These are phyloP conservation scores for Elaeis oleifera DNA, from an alignment of 202 grass and related monocot species.

Conservation along the genomic window DNA sequence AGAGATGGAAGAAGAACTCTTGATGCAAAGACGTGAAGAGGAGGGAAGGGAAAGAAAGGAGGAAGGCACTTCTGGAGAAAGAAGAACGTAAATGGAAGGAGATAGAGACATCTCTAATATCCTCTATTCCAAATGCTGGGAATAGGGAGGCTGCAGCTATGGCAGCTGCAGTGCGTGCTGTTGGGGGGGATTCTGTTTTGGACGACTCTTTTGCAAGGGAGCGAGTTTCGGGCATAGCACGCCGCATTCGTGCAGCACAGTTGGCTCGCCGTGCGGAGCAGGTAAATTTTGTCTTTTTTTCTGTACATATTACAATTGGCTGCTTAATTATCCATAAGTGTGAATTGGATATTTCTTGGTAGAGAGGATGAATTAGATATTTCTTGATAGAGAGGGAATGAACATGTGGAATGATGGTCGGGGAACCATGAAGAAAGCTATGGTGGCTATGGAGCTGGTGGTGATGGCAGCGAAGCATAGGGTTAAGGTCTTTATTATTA, in stretches of 20 bases:
- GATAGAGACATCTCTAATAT: constrained; percentile 85
- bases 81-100: constrained; percentile 99
- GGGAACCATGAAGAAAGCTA: too few relatives aligned
- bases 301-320: background rate
- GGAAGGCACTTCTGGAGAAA: constrained; percentile 82
- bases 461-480: too few relatives aligned
- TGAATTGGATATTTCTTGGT: too few relatives aligned
- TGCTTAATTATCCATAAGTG: too few relatives aligned
- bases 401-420: too few relatives aligned
- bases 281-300: constrained; percentile 33
- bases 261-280: constrained; percentile 82
- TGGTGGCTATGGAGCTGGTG: too few relatives aligned
- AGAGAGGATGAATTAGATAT: too few relatives aligned
- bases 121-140: constrained; percentile 90
- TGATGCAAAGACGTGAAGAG: constrained; percentile 97
- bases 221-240: constrained; percentile 72
- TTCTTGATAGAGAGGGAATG: too few relatives aligned
- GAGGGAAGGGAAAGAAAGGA: constrained; percentile 98
- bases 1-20: constrained; percentile 97
- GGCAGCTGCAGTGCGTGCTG: constrained; percentile 91
- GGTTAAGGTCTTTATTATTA: too few relatives aligned
- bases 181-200: constrained; percentile 83
- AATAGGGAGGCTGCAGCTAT: constrained; percentile 97
- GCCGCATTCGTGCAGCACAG: constrained; percentile 73
- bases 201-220: constrained; percentile 98